Evolutionary conservation across 1,284 basidiomycete genomes (phyloP), one percentile per base, ranked within the genome.

Genomic region (Austroboletus niveus): DNA sequence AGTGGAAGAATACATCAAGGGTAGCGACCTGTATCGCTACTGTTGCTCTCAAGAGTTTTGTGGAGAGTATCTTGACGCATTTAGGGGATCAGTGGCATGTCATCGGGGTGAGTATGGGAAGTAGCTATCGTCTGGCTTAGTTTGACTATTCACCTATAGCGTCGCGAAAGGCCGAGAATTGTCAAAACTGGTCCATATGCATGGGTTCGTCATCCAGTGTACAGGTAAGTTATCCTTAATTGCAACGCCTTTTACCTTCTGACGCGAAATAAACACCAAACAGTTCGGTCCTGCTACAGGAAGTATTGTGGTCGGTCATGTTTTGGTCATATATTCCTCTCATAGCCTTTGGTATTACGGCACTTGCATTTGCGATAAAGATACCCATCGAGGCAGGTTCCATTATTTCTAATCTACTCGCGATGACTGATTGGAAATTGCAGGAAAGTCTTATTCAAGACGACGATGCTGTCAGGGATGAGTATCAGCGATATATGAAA

Each of bases 251-350:
- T 14, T 6, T 14, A 17, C 31, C 22, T n/a, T n/a, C 9, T 42
- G 27, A 52, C 27, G 5, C 11, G 17, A 10, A n/a, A 29, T 27
- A 10, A 27, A 47, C 24, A 40, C 15, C 10, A 40, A 36, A 39
- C n/a, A 70, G 70, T 35, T 32, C 44, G 2, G 48, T 61, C 5
- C 51, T 72, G 12, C 30, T 63, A 6, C 57, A 65, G 17, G 42
- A 60, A 30, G 50, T 53, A 2, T 41, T 64, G 20, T 63, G 60
- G 53, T 52, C 60, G 3, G 24, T 62, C 22, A 65, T 67, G 60
- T 64, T 59, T 27, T 72, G 71, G 69, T 68, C 67, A 1, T 69
- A 68, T 47, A 31, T 55, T 22, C 65, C 69, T 0, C 41, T 71
- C 17, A 45, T 62, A 1, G 48, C 58, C 15, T 55, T 69, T 38